phyloP scores from a whole-genome alignment of 1,284 basidiomycete genomes.

The Ustilago xerochloae region DNA sequence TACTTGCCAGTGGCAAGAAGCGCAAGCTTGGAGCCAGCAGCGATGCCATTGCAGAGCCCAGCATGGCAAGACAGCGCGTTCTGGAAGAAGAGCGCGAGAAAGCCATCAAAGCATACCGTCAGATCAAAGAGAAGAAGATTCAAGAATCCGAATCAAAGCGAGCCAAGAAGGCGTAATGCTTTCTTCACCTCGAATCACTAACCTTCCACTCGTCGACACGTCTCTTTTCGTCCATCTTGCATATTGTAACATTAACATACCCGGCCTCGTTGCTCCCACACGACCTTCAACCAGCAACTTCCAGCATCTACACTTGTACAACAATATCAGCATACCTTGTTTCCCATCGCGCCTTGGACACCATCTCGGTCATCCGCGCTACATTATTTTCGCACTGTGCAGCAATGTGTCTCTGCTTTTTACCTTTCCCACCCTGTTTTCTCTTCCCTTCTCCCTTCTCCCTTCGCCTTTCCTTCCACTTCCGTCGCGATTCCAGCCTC shows the following conservation, averaged over 20 bases:
- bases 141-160: slow-evolving; percentile 30
- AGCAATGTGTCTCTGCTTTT: neutral
- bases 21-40: slow-evolving; percentile 12
- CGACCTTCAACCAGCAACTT: neutral
- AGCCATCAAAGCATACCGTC: slow-evolving; percentile 57
- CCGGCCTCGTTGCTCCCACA: slow-evolving; percentile 8
- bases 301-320: slow-evolving; percentile 24
- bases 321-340: slow-evolving; percentile 21
- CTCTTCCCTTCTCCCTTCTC: neutral
- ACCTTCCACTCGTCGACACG: neutral
- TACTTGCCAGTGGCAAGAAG: slow-evolving; percentile 13
- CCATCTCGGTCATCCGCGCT: neutral
- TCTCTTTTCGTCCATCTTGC: neutral
- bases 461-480: neutral
- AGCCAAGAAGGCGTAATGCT: slow-evolving; percentile 23
- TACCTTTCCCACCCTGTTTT: neutral
- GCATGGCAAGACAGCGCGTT: slow-evolving; percentile 57
- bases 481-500: slow-evolving; percentile 1
- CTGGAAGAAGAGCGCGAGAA: slow-evolving; percentile 57
- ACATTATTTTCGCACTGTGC: slow-evolving; percentile 7
- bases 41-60: slow-evolving; percentile 28
- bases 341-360: neutral
- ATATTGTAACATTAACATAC: slow-evolving; percentile 20
- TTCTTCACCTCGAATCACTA: neutral
- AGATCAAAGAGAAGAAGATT: slow-evolving; percentile 54